Conservation (phyloP, 1,284 basidiomycete genomes). For the Trametes sp. region DNA sequence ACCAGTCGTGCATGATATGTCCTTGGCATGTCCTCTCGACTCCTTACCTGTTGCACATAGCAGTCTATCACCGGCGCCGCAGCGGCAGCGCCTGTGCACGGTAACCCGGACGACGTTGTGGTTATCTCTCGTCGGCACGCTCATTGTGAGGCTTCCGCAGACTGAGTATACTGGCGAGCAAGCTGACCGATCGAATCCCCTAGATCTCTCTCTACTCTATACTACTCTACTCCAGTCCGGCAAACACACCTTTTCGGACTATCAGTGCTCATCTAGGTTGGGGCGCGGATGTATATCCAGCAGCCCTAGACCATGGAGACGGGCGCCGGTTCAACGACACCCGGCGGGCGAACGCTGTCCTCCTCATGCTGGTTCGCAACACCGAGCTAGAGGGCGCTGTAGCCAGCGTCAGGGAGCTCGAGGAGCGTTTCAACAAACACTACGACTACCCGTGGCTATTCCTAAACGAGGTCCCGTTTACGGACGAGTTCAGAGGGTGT, state of each 20-base stretch:
- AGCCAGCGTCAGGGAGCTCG: conserved; percentile 60
- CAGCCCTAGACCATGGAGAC: neutral
- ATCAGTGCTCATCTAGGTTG: conserved; percentile 29
- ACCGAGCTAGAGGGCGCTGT: conserved; percentile 68
- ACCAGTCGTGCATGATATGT: neutral
- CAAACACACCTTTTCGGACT: conserved; percentile 41
- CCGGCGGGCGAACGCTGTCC: conserved; percentile 42
- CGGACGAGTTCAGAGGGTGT: conserved; percentile 72
- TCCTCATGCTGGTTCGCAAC: conserved; percentile 69
- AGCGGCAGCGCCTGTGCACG: neutral
- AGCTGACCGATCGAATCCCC: no score
- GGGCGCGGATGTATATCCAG: neutral
- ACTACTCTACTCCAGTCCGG: conserved; percentile 42
- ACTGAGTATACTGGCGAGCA: no score
- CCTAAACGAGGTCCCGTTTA: conserved; percentile 76
- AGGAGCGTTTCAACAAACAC: conserved; percentile 72
- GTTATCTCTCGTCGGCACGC: neutral
- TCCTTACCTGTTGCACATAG: neutral
- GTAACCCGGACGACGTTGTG: neutral
- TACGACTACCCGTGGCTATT: conserved; percentile 79
- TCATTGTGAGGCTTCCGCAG: neutral
- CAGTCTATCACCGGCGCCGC: neutral
- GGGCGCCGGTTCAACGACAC: conserved; percentile 1
- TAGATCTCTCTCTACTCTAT: conserved; percentile 39
- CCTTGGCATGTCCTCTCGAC: neutral